Evolutionary conservation across 2,329 filamentous ascomycete genomes (phyloP).

Genomic region (Cladophialophora yegresii): DNA sequence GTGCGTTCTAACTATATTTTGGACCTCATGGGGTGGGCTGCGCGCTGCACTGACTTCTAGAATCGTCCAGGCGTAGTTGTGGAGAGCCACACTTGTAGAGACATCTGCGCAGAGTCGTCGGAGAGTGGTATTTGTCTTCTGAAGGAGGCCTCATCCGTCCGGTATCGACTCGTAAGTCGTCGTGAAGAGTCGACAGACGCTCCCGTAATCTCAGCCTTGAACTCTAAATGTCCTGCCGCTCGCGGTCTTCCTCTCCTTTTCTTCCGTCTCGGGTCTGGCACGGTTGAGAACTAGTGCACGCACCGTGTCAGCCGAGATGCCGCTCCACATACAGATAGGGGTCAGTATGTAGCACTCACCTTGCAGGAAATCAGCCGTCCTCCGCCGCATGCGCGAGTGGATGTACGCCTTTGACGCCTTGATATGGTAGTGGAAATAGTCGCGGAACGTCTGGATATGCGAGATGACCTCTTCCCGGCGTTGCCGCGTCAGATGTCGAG

Average conservation of each 20-base stretch:
- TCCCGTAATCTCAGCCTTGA: conserved; percentile 42
- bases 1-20: not conserved
- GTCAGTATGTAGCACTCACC: conserved; percentile 59
- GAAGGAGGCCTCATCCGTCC: not conserved
- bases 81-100: not conserved
- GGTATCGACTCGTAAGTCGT: not conserved
- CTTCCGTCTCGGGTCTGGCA: conserved; percentile 91
- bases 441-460: conserved; percentile 99
- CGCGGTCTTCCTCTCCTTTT: conserved; percentile 97
- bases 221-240: conserved; percentile 88
- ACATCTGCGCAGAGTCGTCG: not conserved
- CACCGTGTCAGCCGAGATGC: not conserved
- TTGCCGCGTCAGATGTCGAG: conserved; percentile 86
- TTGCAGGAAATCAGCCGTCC: conserved; percentile 97
- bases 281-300: conserved; percentile 77
- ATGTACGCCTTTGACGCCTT: conserved; percentile 99
- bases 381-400: conserved; percentile 94
- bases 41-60: not conserved
- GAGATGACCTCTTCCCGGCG: conserved; percentile 94
- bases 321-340: not conserved
- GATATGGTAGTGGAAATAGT: conserved; percentile 99
- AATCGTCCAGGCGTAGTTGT: not conserved
- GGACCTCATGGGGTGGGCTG: not conserved
- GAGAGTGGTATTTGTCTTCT: not conserved
- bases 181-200: not conserved